Evolutionary conservation across 2,329 filamentous ascomycete species (phyloP).

Genomic region (Penicillium sp.): DNA sequence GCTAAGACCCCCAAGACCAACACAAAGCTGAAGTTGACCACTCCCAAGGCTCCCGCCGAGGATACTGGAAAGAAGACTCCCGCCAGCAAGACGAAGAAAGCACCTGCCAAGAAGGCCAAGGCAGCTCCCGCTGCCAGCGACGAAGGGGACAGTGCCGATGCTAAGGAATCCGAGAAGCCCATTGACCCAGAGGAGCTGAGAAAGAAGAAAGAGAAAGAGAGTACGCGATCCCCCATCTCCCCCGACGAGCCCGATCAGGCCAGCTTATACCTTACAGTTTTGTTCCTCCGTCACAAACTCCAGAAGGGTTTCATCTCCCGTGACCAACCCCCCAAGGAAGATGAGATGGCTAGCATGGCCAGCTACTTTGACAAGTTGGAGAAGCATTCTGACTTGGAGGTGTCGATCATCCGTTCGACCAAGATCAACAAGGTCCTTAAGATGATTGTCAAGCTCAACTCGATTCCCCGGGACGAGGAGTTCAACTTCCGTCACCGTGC

Average conservation of each 20-base stretch:
- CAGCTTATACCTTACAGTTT: constrained; percentile 51
- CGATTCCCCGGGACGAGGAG: constrained; percentile 84
- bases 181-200: constrained; percentile 55
- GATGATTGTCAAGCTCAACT: constrained; percentile 81
- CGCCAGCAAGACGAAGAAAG: constrained; percentile 58
- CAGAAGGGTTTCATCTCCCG: constrained; percentile 89
- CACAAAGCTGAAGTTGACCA: constrained; percentile 52
- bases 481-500: constrained; percentile 86
- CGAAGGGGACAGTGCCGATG: constrained; percentile 57
- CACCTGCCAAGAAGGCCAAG: constrained; percentile 43
- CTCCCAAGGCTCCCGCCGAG: constrained; percentile 57
- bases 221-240: constrained; percentile 31
- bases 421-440: constrained; percentile 99
- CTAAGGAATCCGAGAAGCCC: constrained; percentile 51
- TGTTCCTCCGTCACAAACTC: constrained; percentile 89
- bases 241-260: background rate
- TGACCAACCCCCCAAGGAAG: constrained; percentile 79
- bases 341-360: constrained; percentile 52
- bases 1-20: constrained; percentile 63
- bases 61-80: constrained; percentile 47
- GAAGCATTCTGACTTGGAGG: constrained; percentile 74
- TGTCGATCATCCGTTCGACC: constrained; percentile 80
- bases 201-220: constrained; percentile 58
- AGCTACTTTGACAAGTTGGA: constrained; percentile 68
- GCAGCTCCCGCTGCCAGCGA: constrained; percentile 52